Evolutionary conservation across 805 yeast species (phyloP).

Genomic region (Sugiyamaella lignohabitans): DNA sequence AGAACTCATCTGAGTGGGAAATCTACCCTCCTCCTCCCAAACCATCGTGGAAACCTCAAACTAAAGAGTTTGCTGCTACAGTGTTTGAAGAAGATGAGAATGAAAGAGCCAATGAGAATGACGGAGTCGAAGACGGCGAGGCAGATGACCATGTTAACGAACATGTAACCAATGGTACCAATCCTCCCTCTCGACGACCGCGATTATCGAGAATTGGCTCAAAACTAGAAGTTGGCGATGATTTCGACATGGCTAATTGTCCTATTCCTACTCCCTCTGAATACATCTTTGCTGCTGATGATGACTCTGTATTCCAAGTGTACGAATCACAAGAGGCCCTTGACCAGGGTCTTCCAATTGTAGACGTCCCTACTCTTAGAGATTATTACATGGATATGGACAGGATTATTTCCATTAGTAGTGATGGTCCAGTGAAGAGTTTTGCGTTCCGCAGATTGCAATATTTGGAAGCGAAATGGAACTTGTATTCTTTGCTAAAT

Average conservation of each 20-base stretch:
- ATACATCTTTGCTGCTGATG: slow-evolving; percentile 43
- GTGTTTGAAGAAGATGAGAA: slow-evolving; percentile 28
- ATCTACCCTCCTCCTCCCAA: slow-evolving; percentile 92
- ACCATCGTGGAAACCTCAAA: slow-evolving; percentile 68
- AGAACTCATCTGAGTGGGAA: slow-evolving; percentile 64
- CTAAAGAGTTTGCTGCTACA: slow-evolving; percentile 40
- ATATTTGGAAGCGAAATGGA: slow-evolving; percentile 95
- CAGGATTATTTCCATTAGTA: slow-evolving; percentile 61
- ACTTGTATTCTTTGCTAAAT: slow-evolving; percentile 75
- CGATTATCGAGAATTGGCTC: not conserved
- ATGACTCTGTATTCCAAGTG: slow-evolving; percentile 67
- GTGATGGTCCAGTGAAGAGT: slow-evolving; percentile 95
- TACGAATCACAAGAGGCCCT: slow-evolving; percentile 32
- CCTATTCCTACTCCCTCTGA: slow-evolving; percentile 47
- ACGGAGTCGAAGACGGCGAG: slow-evolving; percentile 17
- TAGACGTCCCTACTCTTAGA: slow-evolving; percentile 64
- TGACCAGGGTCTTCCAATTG: slow-evolving; percentile 33
- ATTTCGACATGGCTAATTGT: slow-evolving; percentile 54
- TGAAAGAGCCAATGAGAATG: not conserved
- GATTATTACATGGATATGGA: slow-evolving; percentile 85
- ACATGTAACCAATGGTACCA: not conserved
- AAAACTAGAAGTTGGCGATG: slow-evolving; percentile 34
- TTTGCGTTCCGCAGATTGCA: slow-evolving; percentile 92
- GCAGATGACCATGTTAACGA: not conserved
- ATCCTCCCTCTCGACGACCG: slow-evolving; percentile 9